These are phyloP conservation scores for Blastobotrys peoriensis DNA, from an alignment of 805 yeast species.

Conservation along the genomic window DNA sequence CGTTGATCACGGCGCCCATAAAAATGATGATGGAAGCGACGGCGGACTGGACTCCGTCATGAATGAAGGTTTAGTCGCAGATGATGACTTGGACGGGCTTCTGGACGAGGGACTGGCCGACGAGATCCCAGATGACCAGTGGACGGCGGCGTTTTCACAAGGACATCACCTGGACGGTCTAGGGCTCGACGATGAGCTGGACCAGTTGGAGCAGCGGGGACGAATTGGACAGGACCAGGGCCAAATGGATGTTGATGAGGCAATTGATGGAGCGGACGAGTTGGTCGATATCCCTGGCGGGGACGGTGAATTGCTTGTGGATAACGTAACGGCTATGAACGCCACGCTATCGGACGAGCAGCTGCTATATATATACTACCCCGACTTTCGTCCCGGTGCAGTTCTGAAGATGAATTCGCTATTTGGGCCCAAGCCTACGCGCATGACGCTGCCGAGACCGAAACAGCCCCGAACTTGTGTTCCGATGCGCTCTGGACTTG, in stretches of 20 bases:
- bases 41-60: slow-evolving; percentile 14
- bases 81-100: slow-evolving; percentile 25
- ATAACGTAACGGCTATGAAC: slow-evolving; percentile 8
- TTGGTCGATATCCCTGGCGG: slow-evolving; percentile 10
- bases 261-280: slow-evolving; percentile 8
- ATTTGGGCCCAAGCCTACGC: slow-evolving; percentile 57
- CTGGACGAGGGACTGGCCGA: slow-evolving; percentile 2
- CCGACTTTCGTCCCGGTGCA: slow-evolving; percentile 50
- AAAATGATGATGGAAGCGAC: slow-evolving; percentile 29
- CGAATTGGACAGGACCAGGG: slow-evolving; percentile 2
- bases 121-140: neutral
- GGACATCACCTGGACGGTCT: slow-evolving; percentile 23
- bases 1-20: slow-evolving; percentile 24
- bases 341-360: slow-evolving; percentile 19
- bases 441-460: slow-evolving; percentile 50
- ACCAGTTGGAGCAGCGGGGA: slow-evolving; percentile 30
- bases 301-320: slow-evolving; percentile 22
- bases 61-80: slow-evolving; percentile 4
- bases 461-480: slow-evolving; percentile 26
- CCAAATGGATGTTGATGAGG: slow-evolving; percentile 5
- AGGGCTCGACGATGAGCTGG: slow-evolving; percentile 35
- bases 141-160: neutral
- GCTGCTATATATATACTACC: slow-evolving; percentile 42
- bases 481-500: slow-evolving; percentile 56
- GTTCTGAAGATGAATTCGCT: slow-evolving; percentile 60